Evolutionary conservation across 108 stramenopile genomes (phyloP).

Genomic region (Skeletonema menzelii): DNA sequence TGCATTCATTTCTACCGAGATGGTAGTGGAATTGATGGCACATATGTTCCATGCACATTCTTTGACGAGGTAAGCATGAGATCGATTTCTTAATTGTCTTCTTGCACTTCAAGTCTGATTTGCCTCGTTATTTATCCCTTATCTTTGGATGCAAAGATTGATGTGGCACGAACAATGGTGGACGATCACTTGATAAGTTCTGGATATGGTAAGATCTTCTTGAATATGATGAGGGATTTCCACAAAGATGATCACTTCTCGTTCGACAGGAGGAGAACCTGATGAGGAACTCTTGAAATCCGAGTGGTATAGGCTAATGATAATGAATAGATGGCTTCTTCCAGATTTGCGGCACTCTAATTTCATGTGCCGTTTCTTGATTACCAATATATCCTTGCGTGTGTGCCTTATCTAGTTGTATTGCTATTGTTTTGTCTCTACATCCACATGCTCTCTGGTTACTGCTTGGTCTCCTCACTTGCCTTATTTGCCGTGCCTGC

Average conservation of each 20-base stretch:
- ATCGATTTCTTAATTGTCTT: not conserved
- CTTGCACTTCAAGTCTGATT: not conserved
- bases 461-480: too few species aligned
- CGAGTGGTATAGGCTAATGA: too few species aligned
- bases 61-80: slow-evolving; percentile 51
- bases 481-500: too few species aligned
- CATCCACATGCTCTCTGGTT: too few species aligned
- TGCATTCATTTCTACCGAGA: slow-evolving; percentile 85
- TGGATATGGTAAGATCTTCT: slow-evolving; percentile 68
- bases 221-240: slow-evolving; percentile 70
- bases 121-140: not conserved
- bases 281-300: not conserved
- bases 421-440: too few species aligned
- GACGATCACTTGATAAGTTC: slow-evolving; percentile 73
- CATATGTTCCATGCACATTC: slow-evolving; percentile 72
- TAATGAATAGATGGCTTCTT: too few species aligned
- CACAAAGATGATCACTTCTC: slow-evolving; percentile 59
- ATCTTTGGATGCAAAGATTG: slow-evolving; percentile 23
- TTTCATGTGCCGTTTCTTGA: too few species aligned
- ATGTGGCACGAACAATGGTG: slow-evolving; percentile 78
- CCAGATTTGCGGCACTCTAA: too few species aligned
- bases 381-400: too few species aligned
- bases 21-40: slow-evolving; percentile 67
- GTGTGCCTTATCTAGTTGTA: too few species aligned
- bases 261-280: slow-evolving; percentile 32